Conservation (phyloP, 495 filamentous ascomycete species). For the Bryoglossum gracile region DNA sequence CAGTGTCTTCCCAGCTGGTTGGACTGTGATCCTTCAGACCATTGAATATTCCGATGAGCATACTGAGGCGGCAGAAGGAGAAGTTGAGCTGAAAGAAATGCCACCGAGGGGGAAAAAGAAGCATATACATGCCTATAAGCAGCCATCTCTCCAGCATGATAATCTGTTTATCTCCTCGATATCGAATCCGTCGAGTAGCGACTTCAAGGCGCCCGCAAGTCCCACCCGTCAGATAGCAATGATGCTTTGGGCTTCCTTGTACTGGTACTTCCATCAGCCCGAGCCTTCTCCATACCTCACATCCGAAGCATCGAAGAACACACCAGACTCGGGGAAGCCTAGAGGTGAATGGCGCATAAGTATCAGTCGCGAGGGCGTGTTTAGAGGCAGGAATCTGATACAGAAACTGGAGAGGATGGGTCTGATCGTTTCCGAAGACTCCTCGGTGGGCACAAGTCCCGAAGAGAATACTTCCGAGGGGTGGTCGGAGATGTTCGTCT, state of each 20-base stretch:
- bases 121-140: slow-evolving; percentile 56
- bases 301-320: slow-evolving; percentile 54
- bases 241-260: slow-evolving; percentile 93
- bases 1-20: slow-evolving; percentile 71
- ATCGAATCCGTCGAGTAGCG: slow-evolving; percentile 68
- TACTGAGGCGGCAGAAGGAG: slow-evolving; percentile 19
- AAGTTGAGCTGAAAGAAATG: slow-evolving; percentile 15
- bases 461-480: slow-evolving; percentile 54
- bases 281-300: slow-evolving; percentile 47
- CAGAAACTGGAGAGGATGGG: slow-evolving; percentile 93
- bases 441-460: slow-evolving; percentile 58
- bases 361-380: slow-evolving; percentile 77
- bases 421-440: slow-evolving; percentile 67
- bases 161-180: slow-evolving; percentile 85
- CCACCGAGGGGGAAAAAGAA: slow-evolving; percentile 26
- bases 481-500: slow-evolving; percentile 79
- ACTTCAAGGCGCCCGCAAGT: slow-evolving; percentile 71
- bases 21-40: slow-evolving; percentile 77
- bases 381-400: slow-evolving; percentile 74
- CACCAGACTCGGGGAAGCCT: slow-evolving; percentile 62
- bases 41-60: slow-evolving; percentile 45
- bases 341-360: slow-evolving; percentile 82
- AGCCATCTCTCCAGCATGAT: slow-evolving; percentile 70
- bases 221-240: slow-evolving; percentile 83
- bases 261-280: slow-evolving; percentile 93